Percentiles rank a stretch among this genome's conserved stretches.
phyloP scores from a whole-genome alignment of 2,329 filamentous ascomycete genomes.

The Xylaria sp. region DNA sequence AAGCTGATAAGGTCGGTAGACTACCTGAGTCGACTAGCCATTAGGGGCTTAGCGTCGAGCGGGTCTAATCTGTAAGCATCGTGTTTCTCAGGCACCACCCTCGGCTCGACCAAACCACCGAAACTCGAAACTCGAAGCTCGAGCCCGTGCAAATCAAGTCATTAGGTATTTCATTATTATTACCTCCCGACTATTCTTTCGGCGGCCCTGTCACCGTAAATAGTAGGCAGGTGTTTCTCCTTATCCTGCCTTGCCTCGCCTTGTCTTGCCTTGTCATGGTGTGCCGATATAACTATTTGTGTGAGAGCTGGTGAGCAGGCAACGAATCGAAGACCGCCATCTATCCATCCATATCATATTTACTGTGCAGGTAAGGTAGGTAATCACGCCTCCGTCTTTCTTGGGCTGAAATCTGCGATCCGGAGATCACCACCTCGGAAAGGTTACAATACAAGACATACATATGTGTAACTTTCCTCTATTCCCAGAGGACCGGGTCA shows the following conservation, averaged over 20 bases:
- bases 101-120: slow-evolving; percentile 47
- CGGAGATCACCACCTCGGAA: not conserved
- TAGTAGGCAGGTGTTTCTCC: not conserved
- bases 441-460: not conserved
- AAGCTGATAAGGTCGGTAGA: slow-evolving; percentile 31
- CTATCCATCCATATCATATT: not conserved
- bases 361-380: not conserved
- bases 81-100: slow-evolving; percentile 28
- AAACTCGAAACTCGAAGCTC: slow-evolving; percentile 20
- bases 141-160: slow-evolving; percentile 17
- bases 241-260: not conserved
- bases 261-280: not conserved
- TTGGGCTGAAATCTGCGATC: not conserved
- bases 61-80: slow-evolving; percentile 38
- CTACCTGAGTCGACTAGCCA: slow-evolving; percentile 1
- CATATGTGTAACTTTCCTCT: not conserved
- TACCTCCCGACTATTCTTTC: not conserved
- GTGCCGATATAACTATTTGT: not conserved
- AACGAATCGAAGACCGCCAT: not conserved
- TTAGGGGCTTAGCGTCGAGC: slow-evolving; percentile 19
- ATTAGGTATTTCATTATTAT: not conserved
- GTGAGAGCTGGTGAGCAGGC: not conserved
- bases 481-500: slow-evolving; percentile 17
- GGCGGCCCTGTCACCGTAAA: not conserved
- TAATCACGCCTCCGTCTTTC: no score